phyloP scores from a whole-genome alignment of 495 filamentous ascomycete genomes.

The Penicillium daleae region DNA sequence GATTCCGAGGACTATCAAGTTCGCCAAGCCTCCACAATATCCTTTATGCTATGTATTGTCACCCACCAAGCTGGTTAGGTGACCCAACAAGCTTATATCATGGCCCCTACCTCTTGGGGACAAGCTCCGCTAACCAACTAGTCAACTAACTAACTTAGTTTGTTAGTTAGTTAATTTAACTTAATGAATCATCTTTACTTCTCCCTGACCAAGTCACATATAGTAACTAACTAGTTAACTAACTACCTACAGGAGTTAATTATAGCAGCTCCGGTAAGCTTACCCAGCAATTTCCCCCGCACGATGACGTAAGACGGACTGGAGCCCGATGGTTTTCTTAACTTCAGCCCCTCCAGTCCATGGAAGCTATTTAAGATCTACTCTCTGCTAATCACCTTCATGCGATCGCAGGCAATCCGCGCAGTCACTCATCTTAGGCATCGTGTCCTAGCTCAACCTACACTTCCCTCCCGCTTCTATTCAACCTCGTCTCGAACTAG shows the following conservation, averaged over 20 bases:
- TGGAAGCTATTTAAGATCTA: neutral
- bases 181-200: no score
- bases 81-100: no score
- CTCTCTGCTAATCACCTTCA: conserved; percentile 15
- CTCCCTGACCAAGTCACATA: no score
- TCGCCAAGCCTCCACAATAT: neutral
- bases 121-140: no score
- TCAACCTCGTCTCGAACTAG: conserved; percentile 30
- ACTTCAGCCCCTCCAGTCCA: neutral
- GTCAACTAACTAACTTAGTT: no score
- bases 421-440: conserved; percentile 43
- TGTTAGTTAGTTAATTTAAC: no score
- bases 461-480: conserved; percentile 28
- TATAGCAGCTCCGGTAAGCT: neutral
- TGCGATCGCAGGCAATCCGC: conserved; percentile 48
- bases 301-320: conserved; percentile 33
- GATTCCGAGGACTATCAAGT: neutral
- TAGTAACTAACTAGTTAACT: no score
- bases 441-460: conserved; percentile 27
- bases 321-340: neutral
- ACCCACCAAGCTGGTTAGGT: no score
- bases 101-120: no score
- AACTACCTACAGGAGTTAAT: no score
- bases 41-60: no score
- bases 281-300: conserved; percentile 21